Evolutionary conservation across 495 filamentous ascomycete genomes (phyloP), one percentile per base, ranked within the genome.

Genomic region (Aspergillus ellipticus): DNA sequence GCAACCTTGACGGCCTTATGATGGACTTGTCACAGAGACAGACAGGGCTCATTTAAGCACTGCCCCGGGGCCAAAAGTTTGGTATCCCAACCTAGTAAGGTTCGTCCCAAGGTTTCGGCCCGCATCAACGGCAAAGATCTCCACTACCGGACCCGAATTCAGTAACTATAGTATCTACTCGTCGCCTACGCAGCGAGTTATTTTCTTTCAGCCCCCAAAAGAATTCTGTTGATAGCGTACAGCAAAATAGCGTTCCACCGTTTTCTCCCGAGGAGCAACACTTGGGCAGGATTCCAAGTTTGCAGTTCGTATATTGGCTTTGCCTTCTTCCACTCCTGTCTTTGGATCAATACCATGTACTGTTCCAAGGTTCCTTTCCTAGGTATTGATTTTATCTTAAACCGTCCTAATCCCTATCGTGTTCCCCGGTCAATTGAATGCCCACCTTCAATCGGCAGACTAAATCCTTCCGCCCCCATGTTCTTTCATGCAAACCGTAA

Each of bases 281-380:
- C 11, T 20, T 20, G 6, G 16, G 16, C 16, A 43, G 42, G 42
- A 43, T 43, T 20, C 11, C 6, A 16, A 43, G 16, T 20, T 43
- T 19, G 16, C 20, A 19, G 42, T 31, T 31, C 28, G 28, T 31
- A 31, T 31, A 31, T 31, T 31, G 28, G 28, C 28, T 31, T 31
- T 31, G 28, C 28, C 28, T 31, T 43, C 17, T 19, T 43, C 42
- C 42, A 21, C 17, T 43, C 42, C 42, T 21, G 42, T 43, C 42
- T 43, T 21, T 43, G 17, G 42, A 43, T 43, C 42, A 43, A 43
- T 17, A 43, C 42, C 42, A 43, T 43, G n/a, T n/a, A n/a, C n/a
- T n/a, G n/a, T n/a, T n/a, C n/a, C n/a, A 43, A 4, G 4, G 28
- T 31, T 43, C 16, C 20, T 43, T 16, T 43, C 20, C 42, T 19